Evolutionary conservation across 768 basidiomycete species (phyloP).

Genomic region (Leucosporidium yakuticum): DNA sequence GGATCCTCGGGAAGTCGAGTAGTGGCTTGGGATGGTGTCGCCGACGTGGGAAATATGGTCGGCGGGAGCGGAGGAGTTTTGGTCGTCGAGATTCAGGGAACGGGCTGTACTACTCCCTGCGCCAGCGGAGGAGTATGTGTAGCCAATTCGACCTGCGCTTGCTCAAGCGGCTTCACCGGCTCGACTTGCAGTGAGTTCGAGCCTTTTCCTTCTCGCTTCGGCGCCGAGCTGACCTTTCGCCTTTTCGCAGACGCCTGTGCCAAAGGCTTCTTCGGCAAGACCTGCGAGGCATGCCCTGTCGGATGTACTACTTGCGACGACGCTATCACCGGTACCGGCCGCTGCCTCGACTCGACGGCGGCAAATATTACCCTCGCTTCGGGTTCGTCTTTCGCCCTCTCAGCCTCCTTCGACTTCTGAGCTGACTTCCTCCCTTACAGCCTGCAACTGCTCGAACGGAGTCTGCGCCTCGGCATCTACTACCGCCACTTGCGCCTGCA

Average conservation of each 20-base stretch:
- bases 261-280: slow-evolving; percentile 66
- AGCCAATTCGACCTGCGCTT: slow-evolving; percentile 62
- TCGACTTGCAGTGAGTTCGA: slow-evolving; percentile 53
- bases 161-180: slow-evolving; percentile 68
- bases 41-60: slow-evolving; percentile 67
- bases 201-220: background rate
- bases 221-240: background rate
- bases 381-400: slow-evolving; percentile 1
- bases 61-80: slow-evolving; percentile 51
- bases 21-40: slow-evolving; percentile 71
- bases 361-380: slow-evolving; percentile 46
- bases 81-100: slow-evolving; percentile 65
- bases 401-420: background rate
- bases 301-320: slow-evolving; percentile 69
- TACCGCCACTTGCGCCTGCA: slow-evolving; percentile 67
- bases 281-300: slow-evolving; percentile 62
- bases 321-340: slow-evolving; percentile 69
- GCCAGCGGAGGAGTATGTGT: slow-evolving; percentile 67
- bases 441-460: slow-evolving; percentile 79
- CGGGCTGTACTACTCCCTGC: slow-evolving; percentile 68
- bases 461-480: slow-evolving; percentile 51
- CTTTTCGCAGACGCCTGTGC: slow-evolving; percentile 57
- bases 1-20: slow-evolving; percentile 50
- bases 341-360: slow-evolving; percentile 52
- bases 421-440: slow-evolving; percentile 43